Percentiles rank a stretch among this genome's conserved stretches.
Evolutionary conservation across 768 basidiomycete species (phyloP).

Genomic region (Chalciporus pseudorubinellus): DNA sequence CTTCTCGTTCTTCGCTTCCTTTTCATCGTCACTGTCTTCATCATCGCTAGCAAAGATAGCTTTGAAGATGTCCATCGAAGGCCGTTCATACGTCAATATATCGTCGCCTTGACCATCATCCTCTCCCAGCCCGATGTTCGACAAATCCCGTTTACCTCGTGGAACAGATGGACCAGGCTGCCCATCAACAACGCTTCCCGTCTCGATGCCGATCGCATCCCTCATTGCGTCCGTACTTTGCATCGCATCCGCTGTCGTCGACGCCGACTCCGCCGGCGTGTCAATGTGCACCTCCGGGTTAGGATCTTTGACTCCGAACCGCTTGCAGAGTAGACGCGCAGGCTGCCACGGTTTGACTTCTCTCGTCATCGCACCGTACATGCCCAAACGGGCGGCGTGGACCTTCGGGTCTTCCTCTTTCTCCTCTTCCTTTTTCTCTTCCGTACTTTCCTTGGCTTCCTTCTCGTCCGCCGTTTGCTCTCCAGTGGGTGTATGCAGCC

Average conservation of each 20-base stretch:
- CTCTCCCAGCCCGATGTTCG: constrained; percentile 87
- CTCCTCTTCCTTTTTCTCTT: constrained; percentile 35
- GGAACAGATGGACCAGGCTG: neutral
- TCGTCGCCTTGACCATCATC: constrained; percentile 88
- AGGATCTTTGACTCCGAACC: constrained; percentile 91
- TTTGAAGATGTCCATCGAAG: constrained; percentile 92
- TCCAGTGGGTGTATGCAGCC: constrained; percentile 58
- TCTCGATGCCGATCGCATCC: neutral
- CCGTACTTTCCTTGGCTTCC: constrained; percentile 43
- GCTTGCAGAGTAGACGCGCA: constrained; percentile 82
- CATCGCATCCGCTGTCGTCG: constrained; percentile 15
- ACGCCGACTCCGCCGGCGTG: constrained; percentile 23
- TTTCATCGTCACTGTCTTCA: constrained; percentile 78
- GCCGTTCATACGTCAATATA: constrained; percentile 83
- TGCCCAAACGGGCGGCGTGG: constrained; percentile 79
- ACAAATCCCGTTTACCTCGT: constrained; percentile 54
- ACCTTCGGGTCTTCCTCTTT: constrained; percentile 73
- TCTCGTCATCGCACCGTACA: constrained; percentile 88
- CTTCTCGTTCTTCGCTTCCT: constrained; percentile 25
- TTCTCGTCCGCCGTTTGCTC: constrained; percentile 37
- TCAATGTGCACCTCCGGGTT: constrained; percentile 52
- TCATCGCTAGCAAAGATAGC: constrained; percentile 97
- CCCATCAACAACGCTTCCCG: neutral
- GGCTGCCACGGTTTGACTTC: constrained; percentile 77
- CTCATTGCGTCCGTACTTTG: constrained; percentile 5